phyloP scores from a whole-genome alignment of 2,329 filamentous ascomycete genomes.

The Ophiostoma perfectum region DNA sequence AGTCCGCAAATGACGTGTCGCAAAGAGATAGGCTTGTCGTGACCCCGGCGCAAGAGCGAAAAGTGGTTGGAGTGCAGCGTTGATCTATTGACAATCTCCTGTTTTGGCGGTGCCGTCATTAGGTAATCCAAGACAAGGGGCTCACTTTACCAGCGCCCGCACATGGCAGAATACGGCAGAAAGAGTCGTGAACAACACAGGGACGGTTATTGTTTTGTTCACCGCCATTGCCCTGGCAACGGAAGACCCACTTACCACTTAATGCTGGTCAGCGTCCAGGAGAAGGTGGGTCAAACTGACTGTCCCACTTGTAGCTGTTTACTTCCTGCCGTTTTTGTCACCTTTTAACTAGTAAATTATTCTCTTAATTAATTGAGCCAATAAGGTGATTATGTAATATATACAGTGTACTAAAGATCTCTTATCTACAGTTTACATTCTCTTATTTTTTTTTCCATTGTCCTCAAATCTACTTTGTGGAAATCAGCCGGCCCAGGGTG shows the following conservation, averaged over 20 bases:
- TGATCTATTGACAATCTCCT: conserved; percentile 12
- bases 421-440: not conserved
- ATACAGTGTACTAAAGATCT: not conserved
- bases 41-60: not conserved
- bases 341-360: not conserved
- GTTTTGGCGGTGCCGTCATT: not conserved
- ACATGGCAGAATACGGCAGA: not conserved
- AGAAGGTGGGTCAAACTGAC: not conserved
- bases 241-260: not conserved
- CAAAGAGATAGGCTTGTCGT: conserved; percentile 10
- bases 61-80: not conserved
- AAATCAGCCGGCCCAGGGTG: conserved; percentile 22
- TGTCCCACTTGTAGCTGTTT: not conserved
- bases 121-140: not conserved
- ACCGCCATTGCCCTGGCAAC: conserved; percentile 9
- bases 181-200: not conserved
- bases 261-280: not conserved
- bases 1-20: conserved; percentile 11
- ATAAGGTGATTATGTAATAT: not conserved
- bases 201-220: conserved; percentile 8
- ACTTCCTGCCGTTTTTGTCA: not conserved
- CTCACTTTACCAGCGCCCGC: not conserved
- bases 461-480: too few species aligned
- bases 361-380: not conserved
- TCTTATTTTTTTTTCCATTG: not conserved